These are phyloP conservation scores for Globisporangium sylvaticum DNA, from an alignment of 352 stramenopile species.

Conservation along the genomic window DNA sequence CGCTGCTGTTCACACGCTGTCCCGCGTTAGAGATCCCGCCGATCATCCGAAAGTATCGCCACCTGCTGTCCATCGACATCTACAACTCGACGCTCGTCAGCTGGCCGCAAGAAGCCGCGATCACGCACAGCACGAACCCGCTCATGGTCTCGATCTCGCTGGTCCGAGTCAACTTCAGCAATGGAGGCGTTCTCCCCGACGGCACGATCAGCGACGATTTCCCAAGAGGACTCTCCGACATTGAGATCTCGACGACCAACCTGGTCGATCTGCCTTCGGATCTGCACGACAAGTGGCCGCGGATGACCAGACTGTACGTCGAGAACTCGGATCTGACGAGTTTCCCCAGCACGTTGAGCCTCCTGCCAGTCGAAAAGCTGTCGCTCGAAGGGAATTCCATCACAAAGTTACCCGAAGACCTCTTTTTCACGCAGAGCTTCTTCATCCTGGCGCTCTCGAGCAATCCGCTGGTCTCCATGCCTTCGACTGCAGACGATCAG, in stretches of 20 bases:
- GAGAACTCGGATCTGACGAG: slow-evolving; percentile 14
- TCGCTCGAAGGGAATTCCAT: slow-evolving; percentile 35
- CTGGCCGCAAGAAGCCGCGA: slow-evolving; percentile 30
- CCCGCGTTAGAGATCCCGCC: slow-evolving; percentile 28
- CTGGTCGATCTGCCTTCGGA: slow-evolving; percentile 20
- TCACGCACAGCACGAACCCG: slow-evolving; percentile 34
- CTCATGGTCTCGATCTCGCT: slow-evolving; percentile 34
- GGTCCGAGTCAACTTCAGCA: slow-evolving; percentile 43
- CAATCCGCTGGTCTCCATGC: slow-evolving; percentile 28
- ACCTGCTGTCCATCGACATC: slow-evolving; percentile 46
- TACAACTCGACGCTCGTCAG: slow-evolving; percentile 47
- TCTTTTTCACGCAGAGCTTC: slow-evolving; percentile 20
- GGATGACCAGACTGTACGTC: slow-evolving; percentile 22
- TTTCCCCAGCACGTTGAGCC: slow-evolving; percentile 6
- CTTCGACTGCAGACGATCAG: slow-evolving; percentile 9
- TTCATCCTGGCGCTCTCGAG: slow-evolving; percentile 23
- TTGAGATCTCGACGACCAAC: slow-evolving; percentile 30
- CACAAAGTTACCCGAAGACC: slow-evolving; percentile 16
- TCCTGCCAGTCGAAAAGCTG: slow-evolving; percentile 23
- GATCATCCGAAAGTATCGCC: slow-evolving; percentile 26
- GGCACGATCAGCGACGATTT: slow-evolving; percentile 22
- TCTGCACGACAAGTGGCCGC: slow-evolving; percentile 21
- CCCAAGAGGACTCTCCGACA: slow-evolving; percentile 21
- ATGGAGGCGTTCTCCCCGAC: slow-evolving; percentile 26
- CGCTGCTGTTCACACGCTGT: slow-evolving; percentile 50